Base-by-base conservation (phyloP, 768 basidiomycete genomes). In the Calocybe cyanea region DNA sequence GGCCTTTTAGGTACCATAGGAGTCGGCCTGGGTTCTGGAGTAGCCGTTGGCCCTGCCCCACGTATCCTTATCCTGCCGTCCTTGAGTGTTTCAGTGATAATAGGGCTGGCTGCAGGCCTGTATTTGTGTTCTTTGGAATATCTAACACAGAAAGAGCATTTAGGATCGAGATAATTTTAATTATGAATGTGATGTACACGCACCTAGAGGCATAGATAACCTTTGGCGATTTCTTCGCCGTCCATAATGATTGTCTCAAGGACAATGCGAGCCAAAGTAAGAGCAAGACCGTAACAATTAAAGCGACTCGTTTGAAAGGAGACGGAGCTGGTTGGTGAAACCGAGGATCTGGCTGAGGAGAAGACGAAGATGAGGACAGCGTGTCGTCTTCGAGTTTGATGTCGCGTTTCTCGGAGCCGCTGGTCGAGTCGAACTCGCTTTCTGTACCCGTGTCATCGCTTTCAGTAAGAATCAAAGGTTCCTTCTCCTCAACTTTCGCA, bases 101-200 rank as follows among this genome's bases (percentile, higher is more conserved):
- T 69, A 9, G 91, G 89, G 49, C 86, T 90, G 5, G 90, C 88
- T 9, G 91, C 90, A 0, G 91, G 90, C 18, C 90, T 72, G 60
- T 77, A 92, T 63, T 83, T 89, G 69, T 77, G 78, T 56, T 90
- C 83, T 50, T 85, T 83, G 10, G 87, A 91, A 59, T 92, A 93
- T 51, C 91, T 92, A 19, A 2, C 11, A 5, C 5, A 28, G 5
- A 11, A 6, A 28, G 11, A n/a, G n/a, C 17, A 23, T 45, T 11
- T 34, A 5, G 25, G 45, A 40, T 13, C 15, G 3, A 31, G 15
- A 32, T 10, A 23, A 35, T 34, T 24, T 15, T 11, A 43, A 32
- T 14, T 18, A 34, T 38, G 10, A 15, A n/a, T 32, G 30, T 24
- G 37, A 31, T 34, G 42, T 40, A 18, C 10, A 43, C 75, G 46